Percentiles rank a stretch among this genome's conserved stretches.
These are phyloP conservation scores for Exidia glandulosa DNA, from an alignment of 768 basidiomycete genomes.

Conservation along the genomic window DNA sequence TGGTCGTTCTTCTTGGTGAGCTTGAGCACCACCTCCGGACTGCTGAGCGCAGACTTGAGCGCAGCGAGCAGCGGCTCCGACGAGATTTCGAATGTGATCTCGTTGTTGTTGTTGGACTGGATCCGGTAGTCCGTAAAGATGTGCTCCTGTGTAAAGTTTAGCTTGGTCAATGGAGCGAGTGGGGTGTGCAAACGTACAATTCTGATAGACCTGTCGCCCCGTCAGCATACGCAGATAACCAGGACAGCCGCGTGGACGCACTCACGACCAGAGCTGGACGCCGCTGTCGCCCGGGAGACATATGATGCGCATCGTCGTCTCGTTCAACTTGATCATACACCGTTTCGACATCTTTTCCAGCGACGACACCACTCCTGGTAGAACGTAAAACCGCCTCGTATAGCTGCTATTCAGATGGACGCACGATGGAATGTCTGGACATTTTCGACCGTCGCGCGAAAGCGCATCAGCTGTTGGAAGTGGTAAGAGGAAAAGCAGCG, in stretches of 20 bases:
- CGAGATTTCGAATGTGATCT: conserved; percentile 63
- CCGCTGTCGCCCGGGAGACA: conserved; percentile 77
- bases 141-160: conserved; percentile 28
- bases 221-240: not conserved
- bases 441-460: conserved; percentile 49
- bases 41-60: conserved; percentile 43
- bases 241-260: conserved; percentile 1
- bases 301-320: conserved; percentile 67
- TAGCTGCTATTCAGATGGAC: conserved; percentile 7
- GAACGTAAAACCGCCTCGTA: not conserved
- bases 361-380: conserved; percentile 68
- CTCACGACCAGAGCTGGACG: conserved; percentile 77
- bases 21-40: conserved; percentile 63
- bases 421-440: conserved; percentile 45
- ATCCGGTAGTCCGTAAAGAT: conserved; percentile 72
- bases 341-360: conserved; percentile 77
- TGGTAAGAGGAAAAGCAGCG: too few relatives aligned
- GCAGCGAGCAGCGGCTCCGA: conserved; percentile 67
- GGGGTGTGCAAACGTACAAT: conserved; percentile 4
- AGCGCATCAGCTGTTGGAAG: conserved; percentile 56
- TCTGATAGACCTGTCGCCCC: conserved; percentile 12
- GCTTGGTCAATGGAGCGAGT: conserved; percentile 44
- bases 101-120: conserved; percentile 75
- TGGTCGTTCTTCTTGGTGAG: conserved; percentile 78
- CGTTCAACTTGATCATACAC: conserved; percentile 72